Base-by-base conservation (phyloP, 441 rosid species). In the Aleurites moluccanus region DNA sequence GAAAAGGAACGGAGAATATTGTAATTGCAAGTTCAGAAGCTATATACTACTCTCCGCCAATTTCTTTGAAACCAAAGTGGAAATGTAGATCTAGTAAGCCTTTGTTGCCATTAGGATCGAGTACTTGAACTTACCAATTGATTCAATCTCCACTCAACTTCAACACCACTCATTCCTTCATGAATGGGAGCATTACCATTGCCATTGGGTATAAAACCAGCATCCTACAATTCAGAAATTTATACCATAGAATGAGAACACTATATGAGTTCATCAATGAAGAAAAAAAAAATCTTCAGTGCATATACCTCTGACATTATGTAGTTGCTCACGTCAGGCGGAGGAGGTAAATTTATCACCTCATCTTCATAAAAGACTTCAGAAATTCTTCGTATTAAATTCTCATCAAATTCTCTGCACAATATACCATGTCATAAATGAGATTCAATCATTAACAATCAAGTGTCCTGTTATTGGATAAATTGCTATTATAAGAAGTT, bases 321-420 rank as follows among this genome's bases (percentile, higher is more conserved):
- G 85, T 93, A 93, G 84, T 83, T 96, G 92, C 99, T 88, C 82
- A 91, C 97, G 78, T 96, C 99, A 61, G 98, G 99, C 57, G 91
- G 82, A 74, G 85, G 80, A 71, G 98, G 99, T 80, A 96, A 85
- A 79, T 78, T 87, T 73, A 72, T 84, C 74, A 85, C 89, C 77
- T 91, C 92, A 84, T 96, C 97, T 87, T 96, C 99, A 78, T 94
- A 90, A 80, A 83, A 87, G 61, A 92, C 86, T 79, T 91, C 94
- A 80, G 87, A 89, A 69, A 91, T 88, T 83, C 88, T 89, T 74
- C 90, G 85, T 73, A 92, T 70, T 70, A 96, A 80, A 80, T 80
- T 87, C 82, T 96, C 99, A 87, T 96, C 99, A 84, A 93, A 96
- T 78, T 96, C 99, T 86, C 99, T 96, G 79, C 60, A 72, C 10